phyloP scores from a whole-genome alignment of 306 rosid species.

The Coriaria nepalensis region DNA sequence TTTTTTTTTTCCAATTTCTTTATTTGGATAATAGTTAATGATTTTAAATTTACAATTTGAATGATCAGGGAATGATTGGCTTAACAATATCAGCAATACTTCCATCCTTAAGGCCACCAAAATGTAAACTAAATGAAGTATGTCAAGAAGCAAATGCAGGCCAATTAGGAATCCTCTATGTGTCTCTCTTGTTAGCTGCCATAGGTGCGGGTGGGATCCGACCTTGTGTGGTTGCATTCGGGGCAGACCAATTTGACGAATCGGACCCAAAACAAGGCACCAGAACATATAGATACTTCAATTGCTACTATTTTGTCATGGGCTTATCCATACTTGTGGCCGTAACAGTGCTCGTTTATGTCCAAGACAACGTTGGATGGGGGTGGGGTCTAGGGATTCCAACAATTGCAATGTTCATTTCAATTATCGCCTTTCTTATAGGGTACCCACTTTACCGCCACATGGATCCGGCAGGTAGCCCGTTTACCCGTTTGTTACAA shows the following conservation, averaged over 20 bases:
- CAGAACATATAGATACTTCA: conserved; percentile 77
- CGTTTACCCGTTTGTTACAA: conserved; percentile 73
- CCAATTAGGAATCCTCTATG: conserved; percentile 49
- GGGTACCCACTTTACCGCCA: conserved; percentile 84
- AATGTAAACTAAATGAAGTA: conserved; percentile 30
- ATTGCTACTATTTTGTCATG: conserved; percentile 89
- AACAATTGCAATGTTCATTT: conserved; percentile 62
- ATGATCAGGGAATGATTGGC: conserved; percentile 59
- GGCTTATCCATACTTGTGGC: conserved; percentile 72
- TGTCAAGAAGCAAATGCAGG: conserved; percentile 51
- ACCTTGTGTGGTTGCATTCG: conserved; percentile 90
- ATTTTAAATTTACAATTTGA: neutral
- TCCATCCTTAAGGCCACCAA: conserved; percentile 66
- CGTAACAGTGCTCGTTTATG: conserved; percentile 72
- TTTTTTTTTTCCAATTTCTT: no score
- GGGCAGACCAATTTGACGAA: conserved; percentile 88
- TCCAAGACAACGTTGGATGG: conserved; percentile 92
- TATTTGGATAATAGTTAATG: no score
- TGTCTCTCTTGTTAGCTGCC: conserved; percentile 42
- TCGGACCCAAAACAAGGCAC: conserved; percentile 47
- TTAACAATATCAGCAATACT: conserved; percentile 65
- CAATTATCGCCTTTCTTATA: conserved; percentile 39
- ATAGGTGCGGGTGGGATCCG: conserved; percentile 94
- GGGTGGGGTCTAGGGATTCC: conserved; percentile 84
- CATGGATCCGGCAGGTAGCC: conserved; percentile 69